Conservation (phyloP, 2,329 filamentous ascomycete species). For the Fusarium subglutinans region DNA sequence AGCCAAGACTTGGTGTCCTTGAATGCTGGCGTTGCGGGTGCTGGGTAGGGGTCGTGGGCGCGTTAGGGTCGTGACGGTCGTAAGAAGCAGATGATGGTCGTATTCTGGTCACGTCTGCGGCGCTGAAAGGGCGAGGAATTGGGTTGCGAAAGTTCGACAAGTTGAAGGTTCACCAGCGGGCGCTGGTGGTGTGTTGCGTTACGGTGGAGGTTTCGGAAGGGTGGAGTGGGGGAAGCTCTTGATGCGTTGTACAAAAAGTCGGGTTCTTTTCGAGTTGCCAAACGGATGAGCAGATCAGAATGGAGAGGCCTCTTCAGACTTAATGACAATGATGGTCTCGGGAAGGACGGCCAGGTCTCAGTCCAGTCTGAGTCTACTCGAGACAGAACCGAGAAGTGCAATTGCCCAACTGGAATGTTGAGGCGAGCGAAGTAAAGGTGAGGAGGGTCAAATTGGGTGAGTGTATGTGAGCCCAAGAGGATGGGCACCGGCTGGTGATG, state of each 20-base stretch:
- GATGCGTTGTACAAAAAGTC: slow-evolving; percentile 36
- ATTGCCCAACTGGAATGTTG: slow-evolving; percentile 34
- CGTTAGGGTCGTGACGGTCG: slow-evolving; percentile 66
- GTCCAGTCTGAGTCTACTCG: slow-evolving; percentile 27
- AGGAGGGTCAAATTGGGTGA: slow-evolving; percentile 15
- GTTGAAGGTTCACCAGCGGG: slow-evolving; percentile 55
- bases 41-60: slow-evolving; percentile 54
- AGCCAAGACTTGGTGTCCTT: slow-evolving; percentile 18
- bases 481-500: slow-evolving; percentile 41
- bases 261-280: slow-evolving; percentile 11
- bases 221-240: slow-evolving; percentile 32
- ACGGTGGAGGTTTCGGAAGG: slow-evolving; percentile 30
- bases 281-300: slow-evolving; percentile 4
- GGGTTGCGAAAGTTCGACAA: slow-evolving; percentile 54
- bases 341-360: slow-evolving; percentile 29
- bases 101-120: slow-evolving; percentile 59
- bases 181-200: slow-evolving; percentile 45
- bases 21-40: slow-evolving; percentile 59
- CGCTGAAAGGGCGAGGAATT: slow-evolving; percentile 37
- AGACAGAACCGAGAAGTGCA: slow-evolving; percentile 24
- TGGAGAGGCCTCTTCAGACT: neutral
- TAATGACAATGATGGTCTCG: slow-evolving; percentile 21
- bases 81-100: slow-evolving; percentile 52
- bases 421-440: slow-evolving; percentile 14
- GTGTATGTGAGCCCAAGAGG: slow-evolving; percentile 25